phyloP scores from a whole-genome alignment of 441 rosid species.

The Erodium trifolium region DNA sequence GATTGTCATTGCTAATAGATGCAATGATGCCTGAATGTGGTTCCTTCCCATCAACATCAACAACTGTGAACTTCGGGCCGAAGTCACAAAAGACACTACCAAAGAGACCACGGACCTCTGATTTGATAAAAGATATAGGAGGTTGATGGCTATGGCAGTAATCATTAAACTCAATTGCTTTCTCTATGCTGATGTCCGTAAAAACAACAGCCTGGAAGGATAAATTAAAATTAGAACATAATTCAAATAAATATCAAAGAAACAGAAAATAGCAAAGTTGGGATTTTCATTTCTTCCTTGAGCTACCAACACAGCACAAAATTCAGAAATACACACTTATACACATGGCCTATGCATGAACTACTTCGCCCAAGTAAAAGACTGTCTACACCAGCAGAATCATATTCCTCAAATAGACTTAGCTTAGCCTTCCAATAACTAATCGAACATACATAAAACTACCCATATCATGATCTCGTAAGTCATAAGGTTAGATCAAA shows the following conservation, averaged over 20 bases:
- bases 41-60: conserved; percentile 86
- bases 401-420: too few relatives aligned
- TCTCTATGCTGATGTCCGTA: conserved; percentile 54
- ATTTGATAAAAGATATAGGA: conserved; percentile 66
- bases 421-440: too few relatives aligned
- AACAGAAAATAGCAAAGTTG: background rate
- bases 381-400: too few relatives aligned
- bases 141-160: conserved; percentile 72
- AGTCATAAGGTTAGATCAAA: too few relatives aligned
- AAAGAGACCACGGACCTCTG: conserved; percentile 85
- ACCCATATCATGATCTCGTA: too few relatives aligned
- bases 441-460: too few relatives aligned
- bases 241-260: background rate
- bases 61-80: conserved; percentile 72
- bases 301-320: too few relatives aligned
- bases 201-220: conserved; percentile 72
- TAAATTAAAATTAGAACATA: conserved; percentile 11
- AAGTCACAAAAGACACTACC: conserved; percentile 84
- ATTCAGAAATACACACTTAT: too few relatives aligned
- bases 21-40: conserved; percentile 89
- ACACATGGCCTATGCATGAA: too few relatives aligned
- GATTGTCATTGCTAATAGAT: conserved; percentile 73
- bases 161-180: conserved; percentile 65
- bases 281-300: too few relatives aligned
- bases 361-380: too few relatives aligned